Evolutionary conservation across 805 yeast genomes (phyloP).

Genomic region (Candida lessepsii): DNA sequence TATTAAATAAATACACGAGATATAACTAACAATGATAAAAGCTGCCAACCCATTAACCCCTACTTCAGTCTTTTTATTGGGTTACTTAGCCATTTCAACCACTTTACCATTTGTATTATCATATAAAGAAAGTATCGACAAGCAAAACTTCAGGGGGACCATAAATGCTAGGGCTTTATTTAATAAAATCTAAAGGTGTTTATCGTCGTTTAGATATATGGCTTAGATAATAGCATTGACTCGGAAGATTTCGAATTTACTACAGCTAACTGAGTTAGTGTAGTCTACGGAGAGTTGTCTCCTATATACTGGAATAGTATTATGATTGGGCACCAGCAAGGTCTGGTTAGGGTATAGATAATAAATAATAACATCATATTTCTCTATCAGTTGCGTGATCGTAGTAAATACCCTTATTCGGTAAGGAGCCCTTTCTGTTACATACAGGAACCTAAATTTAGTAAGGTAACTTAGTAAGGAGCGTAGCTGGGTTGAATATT

Average conservation of each 20-base stretch:
- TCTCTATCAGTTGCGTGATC: too few relatives aligned
- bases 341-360: slow-evolving; percentile 1
- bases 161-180: slow-evolving; percentile 36
- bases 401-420: too few relatives aligned
- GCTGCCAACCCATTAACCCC: slow-evolving; percentile 3
- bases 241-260: too few relatives aligned
- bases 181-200: slow-evolving; percentile 33
- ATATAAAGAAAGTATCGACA: slow-evolving; percentile 33
- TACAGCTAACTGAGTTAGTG: too few relatives aligned
- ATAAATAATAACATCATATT: background rate
- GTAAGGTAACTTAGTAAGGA: too few relatives aligned
- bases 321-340: background rate
- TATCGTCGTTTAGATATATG: too few relatives aligned
- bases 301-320: background rate
- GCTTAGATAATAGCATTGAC: too few relatives aligned
- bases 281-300: too few relatives aligned
- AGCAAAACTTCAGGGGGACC: slow-evolving; percentile 31
- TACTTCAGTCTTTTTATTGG: slow-evolving; percentile 26
- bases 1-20: too few relatives aligned
- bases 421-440: too few relatives aligned
- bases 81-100: slow-evolving; percentile 39
- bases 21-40: slow-evolving; percentile 7
- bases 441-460: too few relatives aligned
- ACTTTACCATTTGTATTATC: slow-evolving; percentile 41
- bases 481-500: too few relatives aligned